Base-by-base conservation (phyloP, 2,329 filamentous ascomycete genomes). In the Neurospora sp. region DNA sequence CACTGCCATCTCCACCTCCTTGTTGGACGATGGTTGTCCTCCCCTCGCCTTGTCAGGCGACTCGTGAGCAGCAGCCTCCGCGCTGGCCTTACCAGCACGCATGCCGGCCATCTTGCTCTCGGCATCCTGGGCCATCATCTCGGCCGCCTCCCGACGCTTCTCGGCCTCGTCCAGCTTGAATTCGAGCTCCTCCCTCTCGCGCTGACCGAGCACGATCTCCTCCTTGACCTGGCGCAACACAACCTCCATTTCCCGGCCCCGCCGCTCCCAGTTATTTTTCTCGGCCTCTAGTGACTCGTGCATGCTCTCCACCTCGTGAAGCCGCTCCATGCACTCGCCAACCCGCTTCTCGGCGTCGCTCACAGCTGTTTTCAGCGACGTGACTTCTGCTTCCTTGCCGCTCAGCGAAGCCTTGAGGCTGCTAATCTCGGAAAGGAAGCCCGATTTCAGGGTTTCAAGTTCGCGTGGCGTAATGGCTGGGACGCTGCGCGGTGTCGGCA, bases 401-500 rank as follows among this genome's bases (percentile, higher is more conserved):
- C 90, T 94, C 10, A 99, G 84, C 10, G 92, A 95, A 3, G 96
- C 96, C 77, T 92, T 96, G 19, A 99, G 87, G n/a, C 92, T 93
- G 72, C 93, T 97, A 71, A 99, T 97, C 78, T 98, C 92, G 0
- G 94, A 97, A 68, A 96, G 85, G 76, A 97, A 96, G 33, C 87
- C 87, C 0, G 94, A 97, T 79, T 98, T 98, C 71, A 98, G 85
- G 15, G 91, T 92, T 78, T 99, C 96, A 2, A 98, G 84, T 81
- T 99, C 96, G 40, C 96, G 89, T 1, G 96, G 92, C 1, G 94
- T 97, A 74, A 98, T 91, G 8, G 91, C 92, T 0, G 96, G 96
- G 43, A 98, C 87, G 69, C 93, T 97, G 72, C 95, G 89, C 15
- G 96, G 96, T 0, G 96, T 98, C 1, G 95, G 93, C 74, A 93